Conservation (phyloP, 257 asterid genomes). For the Solanum arcanum region DNA sequence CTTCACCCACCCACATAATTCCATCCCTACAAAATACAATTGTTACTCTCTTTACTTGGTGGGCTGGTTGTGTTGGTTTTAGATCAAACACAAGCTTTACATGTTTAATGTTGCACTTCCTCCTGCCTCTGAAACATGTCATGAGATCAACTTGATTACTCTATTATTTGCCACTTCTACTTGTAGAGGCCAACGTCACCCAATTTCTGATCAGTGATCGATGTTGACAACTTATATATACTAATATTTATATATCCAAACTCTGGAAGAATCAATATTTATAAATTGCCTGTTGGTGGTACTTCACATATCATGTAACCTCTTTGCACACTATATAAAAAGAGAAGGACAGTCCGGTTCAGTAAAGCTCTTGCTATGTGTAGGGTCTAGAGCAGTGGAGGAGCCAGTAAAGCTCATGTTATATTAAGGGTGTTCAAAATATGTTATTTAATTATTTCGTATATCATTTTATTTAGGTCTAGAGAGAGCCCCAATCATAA, state of each 20-base stretch:
- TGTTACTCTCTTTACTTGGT: not conserved
- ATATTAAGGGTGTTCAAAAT: no score
- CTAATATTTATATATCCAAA: not conserved
- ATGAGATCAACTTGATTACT: not conserved
- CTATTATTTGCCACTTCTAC: not conserved
- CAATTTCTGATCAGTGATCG: not conserved
- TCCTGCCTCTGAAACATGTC: not conserved
- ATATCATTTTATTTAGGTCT: no score
- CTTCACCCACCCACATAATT: not conserved
- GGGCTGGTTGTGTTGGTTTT: not conserved
- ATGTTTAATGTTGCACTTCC: not conserved
- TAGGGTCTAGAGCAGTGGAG: no score
- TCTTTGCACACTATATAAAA: not conserved
- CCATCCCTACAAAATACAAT: not conserved
- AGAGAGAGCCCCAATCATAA: no score
- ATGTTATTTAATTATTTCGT: no score
- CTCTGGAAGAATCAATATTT: not conserved
- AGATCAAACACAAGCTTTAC: not conserved
- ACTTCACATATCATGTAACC: not conserved
- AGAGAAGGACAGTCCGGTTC: no score
- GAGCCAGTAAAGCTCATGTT: no score
- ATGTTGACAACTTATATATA: not conserved
- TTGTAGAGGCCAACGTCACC: not conserved
- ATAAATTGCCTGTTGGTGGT: not conserved
- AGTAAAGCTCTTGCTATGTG: no score